Conservation (phyloP, 2,329 filamentous ascomycete species). For the Arthrobotrys entomopaga region DNA sequence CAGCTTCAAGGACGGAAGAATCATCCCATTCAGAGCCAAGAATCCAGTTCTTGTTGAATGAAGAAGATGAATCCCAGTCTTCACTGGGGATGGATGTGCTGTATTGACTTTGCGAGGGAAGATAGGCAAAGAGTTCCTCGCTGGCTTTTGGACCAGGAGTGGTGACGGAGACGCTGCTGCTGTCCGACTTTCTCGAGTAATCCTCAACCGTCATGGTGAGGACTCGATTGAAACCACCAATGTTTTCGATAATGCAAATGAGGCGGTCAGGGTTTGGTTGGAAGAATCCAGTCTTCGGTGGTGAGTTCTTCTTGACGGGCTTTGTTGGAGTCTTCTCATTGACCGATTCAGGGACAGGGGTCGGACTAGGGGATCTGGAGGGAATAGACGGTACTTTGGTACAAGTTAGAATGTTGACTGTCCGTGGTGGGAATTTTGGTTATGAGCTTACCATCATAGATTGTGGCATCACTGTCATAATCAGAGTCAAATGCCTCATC, state of each 20-base stretch:
- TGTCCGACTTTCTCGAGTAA: constrained; percentile 27
- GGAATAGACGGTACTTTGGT: constrained; percentile 39
- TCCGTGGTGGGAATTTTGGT: not conserved
- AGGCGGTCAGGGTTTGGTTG: constrained; percentile 39
- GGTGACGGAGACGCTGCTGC: constrained; percentile 32
- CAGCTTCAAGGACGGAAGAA: constrained; percentile 25
- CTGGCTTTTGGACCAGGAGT: constrained; percentile 43
- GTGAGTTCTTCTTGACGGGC: constrained; percentile 20
- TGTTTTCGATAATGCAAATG: constrained; percentile 46
- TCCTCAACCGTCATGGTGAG: constrained; percentile 48
- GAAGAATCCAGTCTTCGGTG: constrained; percentile 44
- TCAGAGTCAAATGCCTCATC: constrained; percentile 50
- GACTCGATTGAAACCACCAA: constrained; percentile 34
- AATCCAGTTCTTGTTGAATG: constrained; percentile 41
- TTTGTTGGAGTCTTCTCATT: constrained; percentile 51
- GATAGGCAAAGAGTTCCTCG: constrained; percentile 53
- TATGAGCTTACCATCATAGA: constrained; percentile 43
- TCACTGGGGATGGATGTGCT: constrained; percentile 48
- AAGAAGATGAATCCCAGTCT: constrained; percentile 47
- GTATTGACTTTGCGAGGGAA: constrained; percentile 43
- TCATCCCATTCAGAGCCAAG: constrained; percentile 47
- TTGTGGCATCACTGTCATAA: constrained; percentile 50
- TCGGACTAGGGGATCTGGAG: constrained; percentile 47
- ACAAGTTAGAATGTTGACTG: constrained; percentile 27
- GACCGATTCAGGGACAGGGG: constrained; percentile 40